Evolutionary conservation across 148 eudicot genomes (phyloP), one percentile per base, ranked within the genome.

Genomic region (Rhododendron henanense): DNA sequence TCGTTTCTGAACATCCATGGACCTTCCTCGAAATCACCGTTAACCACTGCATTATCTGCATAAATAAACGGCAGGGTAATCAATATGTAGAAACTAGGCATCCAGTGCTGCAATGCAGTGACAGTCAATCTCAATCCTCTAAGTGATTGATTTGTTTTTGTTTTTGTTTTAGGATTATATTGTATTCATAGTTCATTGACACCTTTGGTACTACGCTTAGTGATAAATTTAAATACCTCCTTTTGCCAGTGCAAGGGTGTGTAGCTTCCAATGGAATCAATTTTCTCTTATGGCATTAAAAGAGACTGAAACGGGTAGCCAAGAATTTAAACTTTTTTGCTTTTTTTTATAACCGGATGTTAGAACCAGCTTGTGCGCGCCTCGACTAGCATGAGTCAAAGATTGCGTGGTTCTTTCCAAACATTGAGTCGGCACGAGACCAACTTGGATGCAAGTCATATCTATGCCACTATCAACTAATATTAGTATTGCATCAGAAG

Each of bases 1-100:
- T 92, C 98, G 61, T 97, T 97, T 71, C 93, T 89, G 91, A 93
- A 94, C 92, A 97, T 86, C 93, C 94, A 97, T 35, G 99, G 96
- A 1, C 99, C 99, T 90, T 95, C 99, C 89, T 97, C 99, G 28
- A 97, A 93, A 83, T 97, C 96, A 0, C 98, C 99, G 35, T 97
- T 97, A 2, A 97, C 87, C 57, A 97, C 98, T 76, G 89, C 95
- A 82, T 95, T 97, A 78, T 90, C 99, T 96, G 93, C 55, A 78
- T 48, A 28, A 16, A 53, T n/a, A 50, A 28, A 48, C 10, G n/a
- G 33, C 8, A 50, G 14, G 81, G 4, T 13, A 28, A 79, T 79
- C 61, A 79, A 28, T 48, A 11, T 28, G 18, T 13, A 15, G 82
- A 50, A 45, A n/a, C 51, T 51, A 45, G 4, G 21, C 2, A 50